Evolutionary conservation across 1,284 basidiomycete genomes (phyloP), one percentile per base, ranked within the genome.

Genomic region (Rhodotorula mucilaginosa): DNA sequence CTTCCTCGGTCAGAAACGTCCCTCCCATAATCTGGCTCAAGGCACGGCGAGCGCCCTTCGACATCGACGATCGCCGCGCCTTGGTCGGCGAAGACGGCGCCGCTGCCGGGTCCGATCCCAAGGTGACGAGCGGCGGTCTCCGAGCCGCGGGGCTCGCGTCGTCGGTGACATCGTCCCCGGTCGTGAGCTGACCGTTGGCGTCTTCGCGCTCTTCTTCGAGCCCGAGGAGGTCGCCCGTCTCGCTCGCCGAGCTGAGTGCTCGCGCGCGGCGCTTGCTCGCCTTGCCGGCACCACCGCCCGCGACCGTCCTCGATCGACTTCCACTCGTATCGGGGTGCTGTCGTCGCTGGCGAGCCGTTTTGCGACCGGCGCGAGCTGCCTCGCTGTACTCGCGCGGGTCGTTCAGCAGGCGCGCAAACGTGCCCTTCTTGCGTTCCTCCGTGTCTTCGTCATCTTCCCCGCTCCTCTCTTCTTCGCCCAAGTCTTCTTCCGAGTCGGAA

Each of bases 391-490:
- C 61, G 67, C 64, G 52, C 52, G 74, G 69, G 61, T 74, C 58
- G 57, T 71, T 56, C 64, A 77, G 67, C 16, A 73, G 67, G n/a
- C 65, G 70, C 58, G 61, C 74, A 61, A 77, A 63, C 34, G 64
- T 67, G 58, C 69, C 69, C 48, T 61, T 65, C 67, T 65, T 71
- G 47, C 52, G 54, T 5, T 34, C 80, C 0, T 89, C 86, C 0
- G 86, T 86, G 4, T 87, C 89, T 0, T 88, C 89, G 44, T 89
- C 87, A 10, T 84, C 86, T 15, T 85, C 84, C 1, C 49, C 49
- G 49, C 19, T 23, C 19, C 23, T 51, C 18, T 51, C 49, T 58
- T 87, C 86, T 23, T 84, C 84, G 48, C 84, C 84, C 61, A 84
- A 81, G 58, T 87, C 86, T 23, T 84, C 84, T 49, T 84, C 84